Evolutionary conservation across 2,329 filamentous ascomycete species (phyloP).

Genomic region (Fusarium robinianum): DNA sequence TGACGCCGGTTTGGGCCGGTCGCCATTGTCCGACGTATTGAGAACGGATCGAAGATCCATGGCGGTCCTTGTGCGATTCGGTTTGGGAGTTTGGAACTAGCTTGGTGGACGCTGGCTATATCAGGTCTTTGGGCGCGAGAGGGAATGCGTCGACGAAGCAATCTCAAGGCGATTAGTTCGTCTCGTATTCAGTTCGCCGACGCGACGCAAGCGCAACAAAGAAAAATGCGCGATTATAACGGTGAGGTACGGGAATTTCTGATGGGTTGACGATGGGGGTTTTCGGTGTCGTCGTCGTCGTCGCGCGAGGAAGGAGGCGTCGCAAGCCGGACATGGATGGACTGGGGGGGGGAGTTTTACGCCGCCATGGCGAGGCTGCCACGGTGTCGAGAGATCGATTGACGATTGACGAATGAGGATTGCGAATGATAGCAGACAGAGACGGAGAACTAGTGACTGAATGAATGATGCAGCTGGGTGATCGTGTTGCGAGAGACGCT

Average conservation of each 20-base stretch:
- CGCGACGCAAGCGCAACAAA: slow-evolving; percentile 25
- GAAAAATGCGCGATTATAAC: slow-evolving; percentile 8
- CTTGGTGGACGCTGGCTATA: slow-evolving; percentile 1
- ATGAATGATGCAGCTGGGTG: slow-evolving; percentile 8
- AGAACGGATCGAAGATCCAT: slow-evolving; percentile 62
- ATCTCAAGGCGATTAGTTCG: slow-evolving; percentile 27
- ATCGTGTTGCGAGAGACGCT: slow-evolving; percentile 20
- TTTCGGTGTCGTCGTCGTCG: slow-evolving; percentile 20
- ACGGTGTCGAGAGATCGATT: slow-evolving; percentile 34
- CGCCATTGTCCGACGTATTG: slow-evolving; percentile 56
- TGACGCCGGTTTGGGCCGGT: slow-evolving; percentile 42
- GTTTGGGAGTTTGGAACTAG: not conserved
- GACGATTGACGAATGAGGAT: slow-evolving; percentile 24
- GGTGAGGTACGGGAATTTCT: slow-evolving; percentile 2
- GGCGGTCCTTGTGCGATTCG: slow-evolving; percentile 12
- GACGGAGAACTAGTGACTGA: slow-evolving; percentile 5
- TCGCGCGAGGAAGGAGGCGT: slow-evolving; percentile 34
- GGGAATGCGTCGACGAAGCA: slow-evolving; percentile 24
- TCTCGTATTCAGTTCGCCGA: slow-evolving; percentile 26
- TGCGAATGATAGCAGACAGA: slow-evolving; percentile 13
- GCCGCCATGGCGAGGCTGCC: slow-evolving; percentile 39
- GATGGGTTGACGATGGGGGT: slow-evolving; percentile 21
- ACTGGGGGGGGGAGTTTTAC: slow-evolving; percentile 33
- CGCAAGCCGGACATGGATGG: slow-evolving; percentile 39
- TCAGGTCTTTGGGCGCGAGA: slow-evolving; percentile 23